Conservation (phyloP, 176 grass and related monocot genomes). For the Luzula sylvatica region DNA sequence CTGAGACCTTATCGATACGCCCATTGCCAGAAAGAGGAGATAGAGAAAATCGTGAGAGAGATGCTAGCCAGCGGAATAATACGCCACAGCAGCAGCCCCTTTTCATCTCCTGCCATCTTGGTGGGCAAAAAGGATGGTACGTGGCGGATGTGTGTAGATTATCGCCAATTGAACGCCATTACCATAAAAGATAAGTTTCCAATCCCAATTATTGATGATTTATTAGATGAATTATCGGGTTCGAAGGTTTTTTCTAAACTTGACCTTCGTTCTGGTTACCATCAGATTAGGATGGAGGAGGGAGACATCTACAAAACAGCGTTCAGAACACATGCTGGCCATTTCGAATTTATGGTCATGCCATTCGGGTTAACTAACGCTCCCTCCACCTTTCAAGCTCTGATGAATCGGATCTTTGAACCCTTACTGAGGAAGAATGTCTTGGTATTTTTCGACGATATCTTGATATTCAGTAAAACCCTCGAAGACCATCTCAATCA, state of each 20-base stretch:
- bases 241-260: neutral
- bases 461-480: neutral
- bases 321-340: too few species aligned
- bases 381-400: neutral
- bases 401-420: too few species aligned
- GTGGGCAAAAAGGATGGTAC: too few species aligned
- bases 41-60: neutral
- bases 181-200: too few species aligned
- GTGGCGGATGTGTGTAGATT: too few species aligned
- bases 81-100: neutral
- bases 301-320: too few species aligned
- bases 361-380: too few species aligned
- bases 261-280: too few species aligned
- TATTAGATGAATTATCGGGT: neutral
- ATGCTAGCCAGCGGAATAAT: neutral
- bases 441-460: neutral
- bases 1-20: neutral
- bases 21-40: neutral
- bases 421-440: neutral
- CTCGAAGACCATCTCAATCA: neutral
- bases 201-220: neutral
- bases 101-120: neutral
- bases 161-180: too few species aligned
- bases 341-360: too few species aligned
- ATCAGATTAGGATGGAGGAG: too few species aligned